Conservation (phyloP, 75 land plant species). For the Pinus tabuliformis region DNA sequence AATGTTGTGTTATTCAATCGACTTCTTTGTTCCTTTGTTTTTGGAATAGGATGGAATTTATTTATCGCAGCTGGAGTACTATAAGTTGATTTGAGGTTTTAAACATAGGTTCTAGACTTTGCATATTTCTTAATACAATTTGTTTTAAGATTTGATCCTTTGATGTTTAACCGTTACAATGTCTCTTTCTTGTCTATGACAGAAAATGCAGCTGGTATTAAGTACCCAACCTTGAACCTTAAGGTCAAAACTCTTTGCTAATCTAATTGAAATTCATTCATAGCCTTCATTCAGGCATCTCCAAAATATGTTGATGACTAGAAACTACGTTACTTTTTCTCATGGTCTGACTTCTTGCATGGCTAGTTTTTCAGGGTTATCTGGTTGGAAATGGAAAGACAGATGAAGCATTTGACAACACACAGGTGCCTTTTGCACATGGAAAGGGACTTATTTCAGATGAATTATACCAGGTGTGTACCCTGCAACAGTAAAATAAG, state of each 20-base stretch:
- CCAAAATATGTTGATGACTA: no score
- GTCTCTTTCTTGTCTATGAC: slow-evolving; percentile 1
- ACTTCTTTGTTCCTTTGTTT: background rate
- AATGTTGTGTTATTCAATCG: background rate
- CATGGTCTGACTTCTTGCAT: background rate
- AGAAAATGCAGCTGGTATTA: slow-evolving; percentile 68
- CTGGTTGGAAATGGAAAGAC: slow-evolving; percentile 88
- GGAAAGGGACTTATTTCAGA: slow-evolving; percentile 94
- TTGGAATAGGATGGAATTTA: no score
- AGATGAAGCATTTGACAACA: slow-evolving; percentile 76
- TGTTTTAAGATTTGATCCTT: no score
- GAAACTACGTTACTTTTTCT: background rate
- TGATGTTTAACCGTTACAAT: no score
- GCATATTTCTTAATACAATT: no score
- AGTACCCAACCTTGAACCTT: slow-evolving; percentile 68
- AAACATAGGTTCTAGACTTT: no score
- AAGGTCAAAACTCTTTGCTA: slow-evolving; percentile 43
- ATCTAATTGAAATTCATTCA: no score
- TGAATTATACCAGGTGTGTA: slow-evolving; percentile 44
- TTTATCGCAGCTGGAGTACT: no score
- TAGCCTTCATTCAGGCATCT: no score
- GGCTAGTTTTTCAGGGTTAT: slow-evolving; percentile 63
- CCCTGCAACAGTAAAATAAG: background rate
- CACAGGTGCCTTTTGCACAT: slow-evolving; percentile 87
- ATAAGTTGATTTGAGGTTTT: no score